Conservation (phyloP, 495 filamentous ascomycete species). For the Penicillium steckii region DNA sequence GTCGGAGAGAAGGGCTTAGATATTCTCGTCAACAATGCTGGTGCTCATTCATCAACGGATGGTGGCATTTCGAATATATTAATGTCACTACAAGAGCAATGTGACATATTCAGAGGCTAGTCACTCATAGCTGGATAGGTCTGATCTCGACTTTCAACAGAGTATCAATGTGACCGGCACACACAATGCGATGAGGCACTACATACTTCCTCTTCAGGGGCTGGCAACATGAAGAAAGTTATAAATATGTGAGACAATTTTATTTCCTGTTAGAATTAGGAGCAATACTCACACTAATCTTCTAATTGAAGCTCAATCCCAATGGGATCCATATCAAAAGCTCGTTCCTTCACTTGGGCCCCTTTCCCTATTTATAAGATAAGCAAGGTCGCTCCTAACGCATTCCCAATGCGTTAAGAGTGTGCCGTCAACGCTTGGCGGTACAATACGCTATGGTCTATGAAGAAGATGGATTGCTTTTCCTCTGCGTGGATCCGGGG, state of each 20-base stretch:
- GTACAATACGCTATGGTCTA: slow-evolving; percentile 41
- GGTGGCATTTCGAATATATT: slow-evolving; percentile 18
- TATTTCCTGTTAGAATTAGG: not conserved
- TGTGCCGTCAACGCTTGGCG: no score
- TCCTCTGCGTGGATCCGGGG: slow-evolving; percentile 40
- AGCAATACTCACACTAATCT: not conserved
- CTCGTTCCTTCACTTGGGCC: slow-evolving; percentile 11
- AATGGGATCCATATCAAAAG: slow-evolving; percentile 31
- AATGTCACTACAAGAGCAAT: slow-evolving; percentile 5
- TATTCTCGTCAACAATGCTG: slow-evolving; percentile 49
- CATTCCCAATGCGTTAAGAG: no score
- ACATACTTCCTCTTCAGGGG: slow-evolving; percentile 38
- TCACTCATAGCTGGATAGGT: not conserved
- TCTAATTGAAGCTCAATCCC: slow-evolving; percentile 21
- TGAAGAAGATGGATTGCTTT: slow-evolving; percentile 33
- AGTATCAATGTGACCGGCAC: slow-evolving; percentile 38
- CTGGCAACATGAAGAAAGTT: slow-evolving; percentile 41
- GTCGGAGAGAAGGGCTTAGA: slow-evolving; percentile 39
- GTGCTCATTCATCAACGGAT: slow-evolving; percentile 16
- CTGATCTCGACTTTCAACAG: slow-evolving; percentile 35
- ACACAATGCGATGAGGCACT: slow-evolving; percentile 34
- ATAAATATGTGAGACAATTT: slow-evolving; percentile 34
- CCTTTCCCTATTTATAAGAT: slow-evolving; percentile 47
- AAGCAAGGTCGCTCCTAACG: slow-evolving; percentile 45
- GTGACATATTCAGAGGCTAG: no score